Evolutionary conservation across 331 rosid species (phyloP).

Genomic region (Malus hybrid): DNA sequence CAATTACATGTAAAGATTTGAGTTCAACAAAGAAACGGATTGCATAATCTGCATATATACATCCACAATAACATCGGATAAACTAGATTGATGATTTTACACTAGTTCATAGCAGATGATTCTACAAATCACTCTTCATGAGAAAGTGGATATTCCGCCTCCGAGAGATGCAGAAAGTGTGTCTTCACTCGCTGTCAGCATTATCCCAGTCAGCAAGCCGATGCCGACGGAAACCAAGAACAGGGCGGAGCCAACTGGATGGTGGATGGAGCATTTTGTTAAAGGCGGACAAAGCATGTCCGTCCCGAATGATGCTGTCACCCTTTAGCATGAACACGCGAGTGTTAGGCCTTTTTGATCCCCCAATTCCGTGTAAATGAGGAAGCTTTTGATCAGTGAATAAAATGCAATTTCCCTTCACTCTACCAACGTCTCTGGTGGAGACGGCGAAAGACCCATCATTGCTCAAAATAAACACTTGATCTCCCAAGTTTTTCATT

Average conservation of each 20-base stretch:
- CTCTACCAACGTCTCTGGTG: constrained; percentile 23
- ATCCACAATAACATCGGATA: too few species aligned
- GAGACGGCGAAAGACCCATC: constrained; percentile 36
- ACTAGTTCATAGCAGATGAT: too few species aligned
- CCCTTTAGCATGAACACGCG: constrained; percentile 20
- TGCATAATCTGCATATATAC: too few species aligned
- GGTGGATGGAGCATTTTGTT: constrained; percentile 13
- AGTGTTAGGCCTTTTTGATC: neutral
- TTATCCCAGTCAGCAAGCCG: neutral
- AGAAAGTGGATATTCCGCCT: too few species aligned
- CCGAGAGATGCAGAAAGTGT: too few species aligned
- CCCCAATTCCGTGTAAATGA: neutral
- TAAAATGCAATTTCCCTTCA: constrained; percentile 37
- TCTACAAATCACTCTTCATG: too few species aligned
- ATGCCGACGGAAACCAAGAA: neutral
- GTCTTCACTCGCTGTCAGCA: too few species aligned
- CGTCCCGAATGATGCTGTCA: neutral
- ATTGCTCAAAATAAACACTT: neutral
- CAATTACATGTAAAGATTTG: too few species aligned
- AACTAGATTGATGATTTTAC: too few species aligned
- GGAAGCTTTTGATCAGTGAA: constrained; percentile 12
- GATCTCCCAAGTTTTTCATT: constrained; percentile 37
- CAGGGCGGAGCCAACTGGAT: constrained; percentile 10
- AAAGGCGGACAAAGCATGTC: neutral
- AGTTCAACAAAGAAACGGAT: too few species aligned